Conservation (phyloP, 2,329 filamentous ascomycete species). For the Pleoardoris graminearum region DNA sequence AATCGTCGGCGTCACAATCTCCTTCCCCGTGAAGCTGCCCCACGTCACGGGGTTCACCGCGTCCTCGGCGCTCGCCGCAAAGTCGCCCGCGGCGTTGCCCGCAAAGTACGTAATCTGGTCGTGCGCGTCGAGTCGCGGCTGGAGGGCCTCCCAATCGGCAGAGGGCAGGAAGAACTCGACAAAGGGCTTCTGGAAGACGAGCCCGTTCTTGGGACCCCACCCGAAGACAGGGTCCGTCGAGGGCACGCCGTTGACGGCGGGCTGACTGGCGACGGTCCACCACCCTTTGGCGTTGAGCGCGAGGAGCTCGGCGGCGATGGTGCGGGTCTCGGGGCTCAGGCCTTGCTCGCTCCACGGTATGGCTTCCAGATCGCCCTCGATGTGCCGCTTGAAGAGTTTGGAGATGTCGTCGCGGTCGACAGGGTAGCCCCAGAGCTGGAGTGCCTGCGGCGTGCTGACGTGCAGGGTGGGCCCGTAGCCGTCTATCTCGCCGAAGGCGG, state of each 20-base stretch:
- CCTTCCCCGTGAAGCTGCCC: constrained; percentile 93
- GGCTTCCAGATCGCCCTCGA: constrained; percentile 75
- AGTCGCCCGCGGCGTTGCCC: constrained; percentile 75
- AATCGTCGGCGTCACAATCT: constrained; percentile 94
- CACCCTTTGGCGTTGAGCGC: constrained; percentile 80
- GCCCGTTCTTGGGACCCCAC: constrained; percentile 90
- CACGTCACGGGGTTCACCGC: constrained; percentile 92
- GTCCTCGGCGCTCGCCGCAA: constrained; percentile 68
- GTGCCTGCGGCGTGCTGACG: constrained; percentile 81
- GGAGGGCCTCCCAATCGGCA: constrained; percentile 70
- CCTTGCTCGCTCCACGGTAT: constrained; percentile 95
- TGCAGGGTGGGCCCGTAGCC: constrained; percentile 97
- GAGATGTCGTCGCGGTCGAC: constrained; percentile 72
- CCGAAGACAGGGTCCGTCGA: constrained; percentile 81
- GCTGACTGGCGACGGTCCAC: constrained; percentile 97
- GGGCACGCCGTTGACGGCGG: constrained; percentile 82
- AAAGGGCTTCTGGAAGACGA: constrained; percentile 98
- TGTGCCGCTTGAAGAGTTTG: constrained; percentile 76
- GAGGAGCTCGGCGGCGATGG: constrained; percentile 76
- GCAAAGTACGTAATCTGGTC: constrained; percentile 86
- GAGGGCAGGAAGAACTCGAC: constrained; percentile 90
- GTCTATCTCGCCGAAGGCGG: constrained; percentile 91
- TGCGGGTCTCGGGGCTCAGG: constrained; percentile 78
- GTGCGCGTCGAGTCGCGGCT: constrained; percentile 65
- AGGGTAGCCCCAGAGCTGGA: constrained; percentile 83